Evolutionary conservation across 306 rosid genomes (phyloP), one percentile per base, ranked within the genome.

Genomic region (Dryas alaskensis): DNA sequence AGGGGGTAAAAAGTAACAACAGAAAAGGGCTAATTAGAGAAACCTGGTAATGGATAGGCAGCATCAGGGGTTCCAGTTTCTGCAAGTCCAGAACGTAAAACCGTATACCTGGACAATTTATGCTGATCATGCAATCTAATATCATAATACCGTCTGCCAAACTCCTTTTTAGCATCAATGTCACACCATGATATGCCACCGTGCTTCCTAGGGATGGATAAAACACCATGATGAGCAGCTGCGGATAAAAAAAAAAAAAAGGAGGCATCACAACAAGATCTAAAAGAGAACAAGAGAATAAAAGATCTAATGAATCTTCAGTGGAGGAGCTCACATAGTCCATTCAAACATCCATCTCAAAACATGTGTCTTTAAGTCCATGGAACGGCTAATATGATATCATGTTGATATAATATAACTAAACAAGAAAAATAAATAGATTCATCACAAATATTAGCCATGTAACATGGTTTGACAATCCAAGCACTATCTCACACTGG

Each of bases 71-170:
- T 83, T 45, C 96, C 93, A 42, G 83, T 74, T 74, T 83, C 78
- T 31, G 86, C 76, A 80, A 86, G 80, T 79, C 85, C 91, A 64
- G 88, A 88, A 74, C 86, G 89, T 48, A 73, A 92, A 88, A 82
- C 79, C 44, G 82, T 58, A 68, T 50, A 67, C 73, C 92, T 81
- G 10, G 72, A 31, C 43, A 76, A 53, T 67, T 79, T 80, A 72
- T 78, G 61, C 51, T 50, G 81, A 67, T 50, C 57, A 67, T 48
- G 60, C 74, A 75, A 73, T 74, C 72, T 81, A 49, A 19, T 53
- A 67, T 68, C 66, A 70, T 59, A 16, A 74, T 17, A 72, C 31
- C 71, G 63, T 63, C 81, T 74, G 55, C 48, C 69, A 44, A 81
- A 44, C 53, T 76, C 82, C 73, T 73, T 61, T 47, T 53, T 79